Evolutionary conservation across 2,329 filamentous ascomycete species (phyloP).

Genomic region (Phyllosticta citribraziliensis): DNA sequence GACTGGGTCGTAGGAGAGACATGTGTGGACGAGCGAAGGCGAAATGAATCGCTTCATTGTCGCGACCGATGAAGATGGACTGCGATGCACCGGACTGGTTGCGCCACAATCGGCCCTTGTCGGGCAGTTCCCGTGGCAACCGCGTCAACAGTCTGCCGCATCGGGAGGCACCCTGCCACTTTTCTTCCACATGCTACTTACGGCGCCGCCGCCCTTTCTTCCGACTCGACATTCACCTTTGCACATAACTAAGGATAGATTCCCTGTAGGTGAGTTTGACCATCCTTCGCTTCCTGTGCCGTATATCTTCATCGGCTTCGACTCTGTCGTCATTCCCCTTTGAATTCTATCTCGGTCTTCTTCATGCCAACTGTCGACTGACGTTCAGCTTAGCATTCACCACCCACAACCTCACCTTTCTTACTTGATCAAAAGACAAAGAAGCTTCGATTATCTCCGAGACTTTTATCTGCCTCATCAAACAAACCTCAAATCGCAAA

Average conservation of each 20-base stretch:
- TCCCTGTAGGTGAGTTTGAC: not conserved
- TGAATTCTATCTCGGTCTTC: not conserved
- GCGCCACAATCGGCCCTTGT: not conserved
- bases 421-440: too few species aligned
- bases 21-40: too few species aligned
- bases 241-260: not conserved
- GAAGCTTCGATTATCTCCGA: too few species aligned
- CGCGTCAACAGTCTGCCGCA: not conserved
- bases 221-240: not conserved
- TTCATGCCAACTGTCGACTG: not conserved
- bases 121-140: not conserved
- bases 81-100: not conserved
- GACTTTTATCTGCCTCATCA: too few species aligned
- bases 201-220: not conserved
- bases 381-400: not conserved
- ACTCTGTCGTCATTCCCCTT: not conserved
- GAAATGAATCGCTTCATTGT: too few species aligned
- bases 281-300: not conserved
- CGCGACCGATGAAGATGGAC: not conserved
- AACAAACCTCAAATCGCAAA: not conserved
- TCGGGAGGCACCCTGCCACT: not conserved
- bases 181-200: not conserved
- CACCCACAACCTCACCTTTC: too few species aligned
- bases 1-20: too few species aligned
- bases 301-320: not conserved